Conservation (phyloP, 208 protist genomes). For the Hexamita inflata region DNA sequence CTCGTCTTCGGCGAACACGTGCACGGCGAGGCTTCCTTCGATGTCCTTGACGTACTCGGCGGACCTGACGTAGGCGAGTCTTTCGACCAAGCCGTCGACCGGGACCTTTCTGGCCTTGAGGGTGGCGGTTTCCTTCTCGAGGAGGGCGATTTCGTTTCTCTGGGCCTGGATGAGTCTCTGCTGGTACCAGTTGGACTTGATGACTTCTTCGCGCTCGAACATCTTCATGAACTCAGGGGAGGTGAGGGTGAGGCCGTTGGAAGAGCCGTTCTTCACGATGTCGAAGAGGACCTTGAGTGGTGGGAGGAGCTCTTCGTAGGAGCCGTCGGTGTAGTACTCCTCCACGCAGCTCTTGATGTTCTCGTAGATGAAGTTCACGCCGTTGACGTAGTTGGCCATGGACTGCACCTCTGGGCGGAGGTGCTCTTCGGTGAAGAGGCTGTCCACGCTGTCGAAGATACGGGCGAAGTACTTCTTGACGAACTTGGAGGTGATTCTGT, state of each 20-base stretch:
- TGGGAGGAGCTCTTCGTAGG: conserved; percentile 35
- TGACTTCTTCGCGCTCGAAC: conserved; percentile 34
- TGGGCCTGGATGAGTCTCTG: neutral
- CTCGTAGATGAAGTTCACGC: conserved; percentile 38
- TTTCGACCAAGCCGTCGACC: too few relatives aligned
- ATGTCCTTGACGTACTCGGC: too few relatives aligned
- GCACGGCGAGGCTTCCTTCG: too few relatives aligned
- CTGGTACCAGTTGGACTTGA: conserved; percentile 40
- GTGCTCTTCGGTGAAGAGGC: conserved; percentile 42
- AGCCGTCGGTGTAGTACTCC: conserved; percentile 41
- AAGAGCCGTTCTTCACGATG: conserved; percentile 42
- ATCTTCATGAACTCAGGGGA: conserved; percentile 37
- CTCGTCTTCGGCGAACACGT: too few relatives aligned
- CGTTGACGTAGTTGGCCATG: conserved; percentile 32
- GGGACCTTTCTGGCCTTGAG: too few relatives aligned
- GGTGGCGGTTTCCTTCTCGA: neutral
- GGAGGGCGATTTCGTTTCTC: neutral
- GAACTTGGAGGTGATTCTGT: conserved; percentile 46
- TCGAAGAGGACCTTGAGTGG: conserved; percentile 44
- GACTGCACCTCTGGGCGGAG: conserved; percentile 41
- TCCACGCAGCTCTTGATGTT: conserved; percentile 15
- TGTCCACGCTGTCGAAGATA: conserved; percentile 41
- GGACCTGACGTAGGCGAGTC: too few relatives aligned
- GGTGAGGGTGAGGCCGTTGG: conserved; percentile 32
- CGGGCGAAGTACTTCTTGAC: conserved; percentile 38